Base-by-base conservation (phyloP, 805 yeast species). In the Wickerhamiella siamensis region DNA sequence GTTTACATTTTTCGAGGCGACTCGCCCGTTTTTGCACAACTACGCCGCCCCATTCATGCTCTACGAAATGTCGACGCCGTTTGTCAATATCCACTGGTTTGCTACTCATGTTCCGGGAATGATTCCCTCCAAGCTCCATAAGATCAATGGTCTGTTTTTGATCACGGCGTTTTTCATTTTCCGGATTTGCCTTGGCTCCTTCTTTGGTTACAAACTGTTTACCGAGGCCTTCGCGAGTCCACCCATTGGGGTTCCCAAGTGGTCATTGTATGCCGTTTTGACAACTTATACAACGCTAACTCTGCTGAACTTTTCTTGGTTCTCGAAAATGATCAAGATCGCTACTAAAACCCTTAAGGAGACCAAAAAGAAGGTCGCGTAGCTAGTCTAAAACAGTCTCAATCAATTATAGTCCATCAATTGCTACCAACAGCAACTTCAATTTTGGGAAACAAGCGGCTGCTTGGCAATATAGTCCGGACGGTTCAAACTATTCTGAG, bases 71-170 rank as follows among this genome's bases (percentile, higher is more conserved):
- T 79, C 94, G 37, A 83, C 96, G 2, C 97, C 97, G 6, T 91
- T 91, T 62, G 95, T 91, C 47, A 93, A 91, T 61, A 59, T 83
- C 56, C 83, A 91, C 60, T 91, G 96, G 95, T 87, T 79, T 60
- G 77, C 84, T 27, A 70, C 80, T 26, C 78, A 82, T 52, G 65
- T 86, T 15, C 91, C 94, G 1, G 82, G 80, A 3, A 60, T 74
- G 3, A 67, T 83, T 40, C 76, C 81, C 33, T 66, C 66, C 19
- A 66, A 55, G 47, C 42, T 74, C 9, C 71, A 75, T 40, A 55
- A 72, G 14, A 51, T 78, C 50, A 91, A 91, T 58, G 97, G 97
- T 0, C 40, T 84, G 6, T 49, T 72, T 19, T 66, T 91, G 46
- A 67, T 91, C 49, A 43, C 66, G 2, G 71, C 79, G 0, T 91